Base-by-base conservation (phyloP, 768 basidiomycete species). In the Leccinum subtestaceum region DNA sequence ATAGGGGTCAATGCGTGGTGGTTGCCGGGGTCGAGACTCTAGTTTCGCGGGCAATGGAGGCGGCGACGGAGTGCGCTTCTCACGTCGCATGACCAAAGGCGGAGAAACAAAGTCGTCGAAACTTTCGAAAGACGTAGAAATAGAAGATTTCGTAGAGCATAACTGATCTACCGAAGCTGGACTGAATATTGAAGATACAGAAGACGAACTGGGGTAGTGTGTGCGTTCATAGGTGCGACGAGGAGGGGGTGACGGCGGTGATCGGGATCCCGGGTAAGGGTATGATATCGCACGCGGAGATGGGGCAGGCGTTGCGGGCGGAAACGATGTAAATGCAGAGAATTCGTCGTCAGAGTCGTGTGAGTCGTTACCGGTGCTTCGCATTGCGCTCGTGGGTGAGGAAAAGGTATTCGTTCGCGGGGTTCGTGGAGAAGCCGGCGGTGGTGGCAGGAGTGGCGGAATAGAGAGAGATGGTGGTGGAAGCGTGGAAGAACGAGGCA, bases 81-180 rank as follows among this genome's bases (percentile, higher is more conserved):
- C 60, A 19, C 46, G 46, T 56, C 46, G 63, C 23, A 13, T 12
- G 31, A 12, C 52, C 10, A 38, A 17, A 48, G 63, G 62, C 9
- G 77, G 71, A 32, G 79, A 72, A 52, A 81, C 71, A 57, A 84
- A 80, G 34, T 80, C 80, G 61, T 77, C 77, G 64, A 84, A 81
- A 61, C 79, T 77, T 62, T 81, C 79, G 55, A 79, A 75, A 9
- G 74, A 71, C 51, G 38, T 62, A 52, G 63, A 73, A 40, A 53
- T 61, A 49, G 61, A 72, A 55, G 63, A 68, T 52, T 25, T 61
- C 17, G 61, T 50, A 62, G 67, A 63, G 57, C 19, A 64, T 49
- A 65, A 50, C 9, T 50, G 64, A 56, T 69, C 65, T 17, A n/a
- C 57, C 40, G 58, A 62, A 58, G 62, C 45, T 25, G 63, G 69